Evolutionary conservation across 352 stramenopile species (phyloP).

Genomic region (Poterioochromonas sp.): DNA sequence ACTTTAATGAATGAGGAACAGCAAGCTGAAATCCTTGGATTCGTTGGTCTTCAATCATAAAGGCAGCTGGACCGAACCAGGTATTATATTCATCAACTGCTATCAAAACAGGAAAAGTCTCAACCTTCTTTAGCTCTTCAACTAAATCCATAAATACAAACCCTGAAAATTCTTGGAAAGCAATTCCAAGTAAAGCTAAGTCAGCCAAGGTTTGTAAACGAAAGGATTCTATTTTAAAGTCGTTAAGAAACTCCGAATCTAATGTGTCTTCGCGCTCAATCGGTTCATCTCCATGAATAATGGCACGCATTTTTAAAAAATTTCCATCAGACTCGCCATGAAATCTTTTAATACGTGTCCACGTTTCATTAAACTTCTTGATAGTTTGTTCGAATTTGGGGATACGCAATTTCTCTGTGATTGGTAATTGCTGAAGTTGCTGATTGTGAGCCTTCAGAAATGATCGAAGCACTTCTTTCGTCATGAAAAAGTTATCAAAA

Average conservation of each 20-base stretch:
- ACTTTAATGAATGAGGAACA: not conserved
- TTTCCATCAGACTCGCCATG: not conserved
- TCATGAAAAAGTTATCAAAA: slow-evolving; percentile 20
- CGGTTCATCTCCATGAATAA: not conserved
- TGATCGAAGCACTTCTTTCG: not conserved
- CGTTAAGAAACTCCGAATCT: not conserved
- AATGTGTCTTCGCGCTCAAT: not conserved
- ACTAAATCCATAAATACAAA: not conserved
- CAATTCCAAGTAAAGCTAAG: not conserved
- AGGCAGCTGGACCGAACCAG: not conserved
- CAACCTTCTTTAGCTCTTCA: not conserved
- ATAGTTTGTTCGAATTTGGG: not conserved
- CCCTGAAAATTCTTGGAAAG: not conserved
- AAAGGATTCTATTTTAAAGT: not conserved
- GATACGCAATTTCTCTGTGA: not conserved
- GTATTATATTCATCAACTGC: slow-evolving; percentile 22
- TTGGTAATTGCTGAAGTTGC: not conserved
- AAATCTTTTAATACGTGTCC: not conserved
- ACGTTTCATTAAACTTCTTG: not conserved
- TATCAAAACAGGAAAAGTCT: not conserved
- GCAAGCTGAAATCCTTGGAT: not conserved
- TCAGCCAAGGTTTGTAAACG: not conserved
- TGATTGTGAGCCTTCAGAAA: not conserved
- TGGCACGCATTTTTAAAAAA: not conserved
- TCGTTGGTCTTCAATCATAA: not conserved